Conservation (phyloP, 768 basidiomycete genomes). For the Grammothele lineata region DNA sequence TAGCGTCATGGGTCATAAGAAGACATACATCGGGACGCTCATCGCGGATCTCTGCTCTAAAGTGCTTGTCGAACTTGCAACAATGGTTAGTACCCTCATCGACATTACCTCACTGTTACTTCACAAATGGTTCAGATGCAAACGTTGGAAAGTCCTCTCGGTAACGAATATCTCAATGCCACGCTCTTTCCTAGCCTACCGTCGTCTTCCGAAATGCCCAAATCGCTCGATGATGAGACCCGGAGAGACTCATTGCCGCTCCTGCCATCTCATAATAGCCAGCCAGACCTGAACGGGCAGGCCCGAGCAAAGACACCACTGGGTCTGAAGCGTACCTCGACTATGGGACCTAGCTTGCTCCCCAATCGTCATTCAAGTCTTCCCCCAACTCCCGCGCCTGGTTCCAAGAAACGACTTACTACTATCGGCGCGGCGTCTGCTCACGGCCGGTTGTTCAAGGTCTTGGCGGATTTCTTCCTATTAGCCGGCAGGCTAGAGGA, state of each 20-base stretch:
- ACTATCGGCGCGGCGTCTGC: slow-evolving; percentile 67
- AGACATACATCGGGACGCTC: slow-evolving; percentile 81
- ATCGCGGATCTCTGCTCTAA: slow-evolving; percentile 87
- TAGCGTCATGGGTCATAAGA: slow-evolving; percentile 82
- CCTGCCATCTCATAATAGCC: slow-evolving; percentile 47
- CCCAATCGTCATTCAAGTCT: slow-evolving; percentile 51
- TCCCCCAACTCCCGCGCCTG: slow-evolving; percentile 29
- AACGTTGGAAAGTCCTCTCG: slow-evolving; percentile 75
- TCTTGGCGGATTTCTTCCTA: slow-evolving; percentile 85
- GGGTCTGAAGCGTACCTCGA: slow-evolving; percentile 51
- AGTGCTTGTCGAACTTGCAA: slow-evolving; percentile 80
- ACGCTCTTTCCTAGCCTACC: slow-evolving; percentile 61
- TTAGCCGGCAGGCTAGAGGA: slow-evolving; percentile 84
- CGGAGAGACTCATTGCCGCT: slow-evolving; percentile 42
- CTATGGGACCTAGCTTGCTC: slow-evolving; percentile 30
- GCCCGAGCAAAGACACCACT: slow-evolving; percentile 26
- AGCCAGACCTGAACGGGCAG: slow-evolving; percentile 46
- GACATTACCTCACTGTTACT: not conserved
- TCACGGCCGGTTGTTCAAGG: slow-evolving; percentile 82
- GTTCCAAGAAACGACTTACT: slow-evolving; percentile 56
- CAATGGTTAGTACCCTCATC: slow-evolving; percentile 61
- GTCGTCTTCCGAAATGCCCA: slow-evolving; percentile 54
- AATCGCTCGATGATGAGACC: slow-evolving; percentile 44
- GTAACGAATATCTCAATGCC: slow-evolving; percentile 82
- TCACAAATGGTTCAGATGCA: no score